Base-by-base conservation (phyloP, 1,284 basidiomycete genomes). In the Xerocomus nothofagi region DNA sequence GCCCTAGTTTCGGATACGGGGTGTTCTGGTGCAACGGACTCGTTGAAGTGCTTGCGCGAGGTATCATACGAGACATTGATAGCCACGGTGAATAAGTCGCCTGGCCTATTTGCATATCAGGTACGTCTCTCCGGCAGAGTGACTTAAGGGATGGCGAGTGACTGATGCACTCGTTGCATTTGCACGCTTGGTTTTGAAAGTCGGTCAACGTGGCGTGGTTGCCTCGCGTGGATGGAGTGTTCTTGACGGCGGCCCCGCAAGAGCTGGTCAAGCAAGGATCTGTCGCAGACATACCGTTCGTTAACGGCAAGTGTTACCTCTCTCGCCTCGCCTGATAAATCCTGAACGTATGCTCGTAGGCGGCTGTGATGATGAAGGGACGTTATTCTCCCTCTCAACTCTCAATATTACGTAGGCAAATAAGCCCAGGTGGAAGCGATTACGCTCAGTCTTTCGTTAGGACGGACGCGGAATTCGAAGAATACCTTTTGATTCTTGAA, bases 301-400 rank as follows among this genome's bases (percentile, higher is more conserved):
- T 79, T 26, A 71, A 57, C 12, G 78, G 77, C 71, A 47, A 0
- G 9, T 4, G 0, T 18, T 4, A 17, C n/a, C 68, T 71, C 10
- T 61, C 65, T 29, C 65, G 3, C 4, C 4, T n/a, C 73, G 5
- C 66, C 72, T 6, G 68, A 73, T 39, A 3, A 11, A 30, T 14
- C n/a, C 0, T 8, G 9, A 21, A 10, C 11, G 62, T 76, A 9
- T 72, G 73, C 32, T 60, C 75, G 67, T 63, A 37, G 73, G 73
- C 23, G 71, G 76, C 47, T 74, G 72, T 47, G 77, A 79, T 44
- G 79, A 80, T 47, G 79, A 81, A 60, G 79, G 79, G 17, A 80
- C 79, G 0, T 29, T 76, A 0, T 80, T 81, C 56, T 69, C 76
- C 0, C 54, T 80, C 7, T 65, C 75, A 1, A 71, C 57, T 10